phyloP scores from a whole-genome alignment of 345 rosid species.

The Euphorbia tirucalli region DNA sequence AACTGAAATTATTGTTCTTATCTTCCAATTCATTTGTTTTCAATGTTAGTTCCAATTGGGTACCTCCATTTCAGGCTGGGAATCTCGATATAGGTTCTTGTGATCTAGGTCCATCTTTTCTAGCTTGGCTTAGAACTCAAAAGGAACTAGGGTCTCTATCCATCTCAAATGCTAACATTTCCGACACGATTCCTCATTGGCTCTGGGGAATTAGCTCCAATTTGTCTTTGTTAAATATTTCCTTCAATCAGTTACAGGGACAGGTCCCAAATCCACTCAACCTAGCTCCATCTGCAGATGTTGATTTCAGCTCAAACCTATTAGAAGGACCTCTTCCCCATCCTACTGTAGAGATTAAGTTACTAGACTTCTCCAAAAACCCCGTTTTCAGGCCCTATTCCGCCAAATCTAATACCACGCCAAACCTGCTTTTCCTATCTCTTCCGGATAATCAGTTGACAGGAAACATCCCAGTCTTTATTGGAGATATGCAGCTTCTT shows the following conservation, averaged over 20 bases:
- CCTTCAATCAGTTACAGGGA: conserved; percentile 18
- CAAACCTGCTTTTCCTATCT: conserved; percentile 16
- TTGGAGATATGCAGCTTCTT: conserved; percentile 14
- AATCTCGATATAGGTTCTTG: conserved; percentile 49
- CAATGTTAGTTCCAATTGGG: conserved; percentile 43
- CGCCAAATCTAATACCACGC: background rate
- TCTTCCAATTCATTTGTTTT: conserved; percentile 42
- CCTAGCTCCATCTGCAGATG: conserved; percentile 20
- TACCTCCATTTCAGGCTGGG: conserved; percentile 54
- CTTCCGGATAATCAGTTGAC: conserved; percentile 15
- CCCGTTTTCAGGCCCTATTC: conserved; percentile 21
- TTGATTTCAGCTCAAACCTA: conserved; percentile 28
- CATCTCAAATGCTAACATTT: conserved; percentile 44
- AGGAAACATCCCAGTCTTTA: conserved; percentile 12
- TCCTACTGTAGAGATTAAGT: conserved; percentile 5
- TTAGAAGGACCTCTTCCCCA: conserved; percentile 24
- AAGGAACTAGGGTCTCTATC: conserved; percentile 36
- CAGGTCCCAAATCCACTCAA: conserved; percentile 6
- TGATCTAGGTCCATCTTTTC: conserved; percentile 52
- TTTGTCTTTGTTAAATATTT: conserved; percentile 16
- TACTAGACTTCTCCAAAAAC: conserved; percentile 20
- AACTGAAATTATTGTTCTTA: conserved; percentile 34
- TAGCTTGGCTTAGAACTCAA: conserved; percentile 60
- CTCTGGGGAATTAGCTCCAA: conserved; percentile 35
- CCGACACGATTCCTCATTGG: conserved; percentile 47